Conservation (phyloP, 768 basidiomycete species). For the Phylloporus sp. region DNA sequence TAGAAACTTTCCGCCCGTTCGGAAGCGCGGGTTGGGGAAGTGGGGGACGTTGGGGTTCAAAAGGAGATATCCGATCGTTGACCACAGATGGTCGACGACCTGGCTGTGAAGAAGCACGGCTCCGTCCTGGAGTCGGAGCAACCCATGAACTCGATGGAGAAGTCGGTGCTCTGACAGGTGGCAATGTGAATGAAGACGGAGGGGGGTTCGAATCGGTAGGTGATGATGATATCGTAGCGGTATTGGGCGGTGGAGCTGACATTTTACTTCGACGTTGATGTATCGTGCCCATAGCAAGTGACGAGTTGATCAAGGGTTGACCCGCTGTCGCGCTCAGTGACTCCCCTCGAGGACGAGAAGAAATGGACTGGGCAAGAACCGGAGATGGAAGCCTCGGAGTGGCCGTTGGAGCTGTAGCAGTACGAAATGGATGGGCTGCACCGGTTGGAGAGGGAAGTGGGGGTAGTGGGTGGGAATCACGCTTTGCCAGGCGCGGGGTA, state of each 20-base stretch:
- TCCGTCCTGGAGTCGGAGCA: constrained; percentile 41
- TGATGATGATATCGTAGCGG: constrained; percentile 21
- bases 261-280: constrained; percentile 61
- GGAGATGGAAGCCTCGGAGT: constrained; percentile 41
- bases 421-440: constrained; percentile 28
- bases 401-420: constrained; percentile 13
- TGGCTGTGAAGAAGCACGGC: constrained; percentile 73
- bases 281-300: constrained; percentile 60
- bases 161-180: constrained; percentile 26
- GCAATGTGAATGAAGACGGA: constrained; percentile 33
- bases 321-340: constrained; percentile 38
- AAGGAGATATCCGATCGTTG: constrained; percentile 48
- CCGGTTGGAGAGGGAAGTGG: constrained; percentile 52
- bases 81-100: constrained; percentile 60
- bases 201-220: constrained; percentile 37
- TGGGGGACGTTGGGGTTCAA: constrained; percentile 47
- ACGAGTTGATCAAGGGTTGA: constrained; percentile 51
- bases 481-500: constrained; percentile 39
- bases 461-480: constrained; percentile 62
- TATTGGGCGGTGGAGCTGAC: constrained; percentile 50
- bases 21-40: constrained; percentile 42
- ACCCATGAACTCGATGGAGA: constrained; percentile 40
- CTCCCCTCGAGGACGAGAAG: constrained; percentile 51
- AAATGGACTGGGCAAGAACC: constrained; percentile 34
- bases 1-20: constrained; percentile 54